Evolutionary conservation across 306 rosid species (phyloP), one percentile per base, ranked within the genome.

Genomic region (Phaseolus lunatus): DNA sequence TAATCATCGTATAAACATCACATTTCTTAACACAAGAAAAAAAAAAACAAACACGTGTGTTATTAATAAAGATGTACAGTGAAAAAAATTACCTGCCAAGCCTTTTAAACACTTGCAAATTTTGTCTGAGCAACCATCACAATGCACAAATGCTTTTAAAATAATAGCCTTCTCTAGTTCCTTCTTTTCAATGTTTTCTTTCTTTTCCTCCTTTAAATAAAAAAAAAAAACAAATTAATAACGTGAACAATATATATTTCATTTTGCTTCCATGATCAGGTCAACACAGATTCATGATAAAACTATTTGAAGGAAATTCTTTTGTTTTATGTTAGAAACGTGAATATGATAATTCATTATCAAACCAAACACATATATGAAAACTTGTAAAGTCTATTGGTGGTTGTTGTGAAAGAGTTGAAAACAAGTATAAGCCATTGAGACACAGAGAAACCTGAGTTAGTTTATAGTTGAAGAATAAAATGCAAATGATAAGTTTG

Each of bases 131-230:
- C 98, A 93, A 66, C 87, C 91, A 58, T 91, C 90, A 83, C 97
- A 93, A 70, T 93, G 94, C 84, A 93, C 78, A n/a, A 78, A 62
- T 49, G 88, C 96, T 87, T 93, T 93, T 81, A 93, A 70, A 71
- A 93, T 86, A 45, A 91, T 79, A 61, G 22, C 76, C 48, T 83
- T 81, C 1, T 64, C 27, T 3, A 58, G 0, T 58, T 74, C 87
- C 45, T 77, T 82, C 18, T 49, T 52, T 79, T 68, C 57, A 0
- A 66, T 65, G 2, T 68, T 23, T 84, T 70, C 79, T 10, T 26
- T 29, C 24, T 80, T 75, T 43, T 62, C 13, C 8, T 77, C 19
- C 50, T 63, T 9, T 6, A n/a, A 41, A 53, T 20, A 26, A 73
- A 67, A 47, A 19, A 7, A 54, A 72, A 37, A 67, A 47, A 19